Conservation (phyloP, 441 rosid species). For the Euphorbia schlechtendalii region DNA sequence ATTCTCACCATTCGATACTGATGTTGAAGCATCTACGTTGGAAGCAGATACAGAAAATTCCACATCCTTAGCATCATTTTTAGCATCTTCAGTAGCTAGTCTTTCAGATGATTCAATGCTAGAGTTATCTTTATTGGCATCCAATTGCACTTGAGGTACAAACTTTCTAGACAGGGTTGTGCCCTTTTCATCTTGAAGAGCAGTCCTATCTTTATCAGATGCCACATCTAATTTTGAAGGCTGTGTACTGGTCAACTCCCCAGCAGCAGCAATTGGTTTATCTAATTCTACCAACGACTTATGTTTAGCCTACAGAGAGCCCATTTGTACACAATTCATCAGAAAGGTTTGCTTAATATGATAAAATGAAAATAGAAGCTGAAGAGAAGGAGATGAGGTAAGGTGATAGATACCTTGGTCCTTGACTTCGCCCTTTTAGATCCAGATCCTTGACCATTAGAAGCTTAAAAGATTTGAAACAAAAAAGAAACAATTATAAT, state of each 20-base stretch:
- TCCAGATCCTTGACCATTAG: conserved; percentile 68
- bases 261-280: conserved; percentile 26
- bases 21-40: conserved; percentile 25
- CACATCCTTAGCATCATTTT: conserved; percentile 32
- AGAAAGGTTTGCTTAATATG: conserved; percentile 5
- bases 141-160: conserved; percentile 19
- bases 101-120: conserved; percentile 28
- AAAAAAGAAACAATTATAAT: conserved; percentile 10
- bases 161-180: conserved; percentile 32
- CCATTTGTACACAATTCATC: conserved; percentile 20
- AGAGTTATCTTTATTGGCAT: conserved; percentile 31
- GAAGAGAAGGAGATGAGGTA: too few relatives aligned
- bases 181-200: conserved; percentile 33
- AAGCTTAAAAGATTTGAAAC: conserved; percentile 33
- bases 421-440: conserved; percentile 40
- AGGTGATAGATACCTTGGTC: conserved; percentile 45
- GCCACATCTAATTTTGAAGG: conserved; percentile 29
- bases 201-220: conserved; percentile 28
- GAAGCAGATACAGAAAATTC: conserved; percentile 32
- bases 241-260: conserved; percentile 30
- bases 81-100: conserved; percentile 24
- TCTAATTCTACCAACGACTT: conserved; percentile 32
- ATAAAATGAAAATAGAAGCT: neutral
- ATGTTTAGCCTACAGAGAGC: conserved; percentile 47
- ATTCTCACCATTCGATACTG: conserved; percentile 36